Percentiles rank a stretch among this genome's conserved stretches.
phyloP scores from a whole-genome alignment of 2,329 filamentous ascomycete genomes.

The Xylaria arbuscula region DNA sequence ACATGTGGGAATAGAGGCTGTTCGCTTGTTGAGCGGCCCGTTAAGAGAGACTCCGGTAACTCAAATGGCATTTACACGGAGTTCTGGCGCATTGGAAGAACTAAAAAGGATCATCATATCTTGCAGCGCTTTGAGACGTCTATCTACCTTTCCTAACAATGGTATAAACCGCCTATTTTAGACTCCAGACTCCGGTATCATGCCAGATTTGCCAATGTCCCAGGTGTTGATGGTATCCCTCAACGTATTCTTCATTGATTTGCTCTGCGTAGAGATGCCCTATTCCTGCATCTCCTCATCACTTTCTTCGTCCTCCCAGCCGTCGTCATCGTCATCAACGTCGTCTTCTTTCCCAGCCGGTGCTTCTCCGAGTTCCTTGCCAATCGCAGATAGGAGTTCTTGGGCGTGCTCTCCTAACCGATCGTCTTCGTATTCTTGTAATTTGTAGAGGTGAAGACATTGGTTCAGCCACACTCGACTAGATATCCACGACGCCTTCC shows the following conservation, averaged over 20 bases:
- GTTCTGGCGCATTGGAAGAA: slow-evolving; percentile 41
- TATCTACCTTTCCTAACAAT: slow-evolving; percentile 28
- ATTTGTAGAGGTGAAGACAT: slow-evolving; percentile 80
- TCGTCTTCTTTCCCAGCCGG: slow-evolving; percentile 66
- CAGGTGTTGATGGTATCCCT: slow-evolving; percentile 43
- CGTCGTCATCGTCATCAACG: slow-evolving; percentile 65
- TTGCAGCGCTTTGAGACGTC: slow-evolving; percentile 31
- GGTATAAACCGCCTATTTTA: slow-evolving; percentile 39
- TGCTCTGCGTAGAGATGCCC: slow-evolving; percentile 18
- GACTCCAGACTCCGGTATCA: slow-evolving; percentile 44
- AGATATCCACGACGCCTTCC: slow-evolving; percentile 74
- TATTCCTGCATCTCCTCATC: slow-evolving; percentile 69
- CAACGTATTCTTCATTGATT: slow-evolving; percentile 18
- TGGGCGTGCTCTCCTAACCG: slow-evolving; percentile 78
- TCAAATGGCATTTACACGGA: slow-evolving; percentile 43
- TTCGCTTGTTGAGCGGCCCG: slow-evolving; percentile 1
- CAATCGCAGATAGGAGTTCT: slow-evolving; percentile 74
- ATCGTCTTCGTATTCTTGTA: slow-evolving; percentile 87
- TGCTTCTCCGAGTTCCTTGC: slow-evolving; percentile 71
- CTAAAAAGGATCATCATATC: slow-evolving; percentile 33
- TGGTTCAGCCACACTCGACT: slow-evolving; percentile 86
- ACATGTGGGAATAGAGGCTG: background rate
- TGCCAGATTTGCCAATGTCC: slow-evolving; percentile 41
- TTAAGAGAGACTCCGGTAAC: slow-evolving; percentile 18
- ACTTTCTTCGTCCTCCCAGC: slow-evolving; percentile 59